Conservation (phyloP, 2,329 filamentous ascomycete species). For the Phialophora expanda region DNA sequence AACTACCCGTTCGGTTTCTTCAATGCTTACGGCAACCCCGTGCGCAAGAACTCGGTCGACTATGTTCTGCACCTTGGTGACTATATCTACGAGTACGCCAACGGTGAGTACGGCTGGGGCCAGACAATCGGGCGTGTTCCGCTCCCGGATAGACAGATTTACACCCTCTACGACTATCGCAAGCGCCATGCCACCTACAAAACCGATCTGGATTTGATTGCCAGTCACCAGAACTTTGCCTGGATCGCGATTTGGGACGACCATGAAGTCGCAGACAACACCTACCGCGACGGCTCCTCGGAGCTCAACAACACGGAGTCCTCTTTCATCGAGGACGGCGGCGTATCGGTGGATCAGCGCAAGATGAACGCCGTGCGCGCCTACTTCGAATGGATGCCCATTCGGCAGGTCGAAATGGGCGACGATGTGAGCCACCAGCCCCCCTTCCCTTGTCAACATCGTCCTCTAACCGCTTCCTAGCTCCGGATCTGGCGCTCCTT, state of each 20-base stretch:
- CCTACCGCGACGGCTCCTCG: constrained; percentile 66
- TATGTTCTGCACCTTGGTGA: constrained; percentile 65
- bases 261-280: constrained; percentile 69
- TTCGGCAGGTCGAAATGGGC: constrained; percentile 67
- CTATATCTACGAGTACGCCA: constrained; percentile 65
- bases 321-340: constrained; percentile 63
- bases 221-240: constrained; percentile 61
- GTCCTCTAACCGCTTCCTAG: constrained; percentile 7
- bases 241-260: constrained; percentile 72
- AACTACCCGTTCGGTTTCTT: constrained; percentile 62
- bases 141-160: constrained; percentile 58
- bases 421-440: constrained; percentile 55
- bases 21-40: constrained; percentile 53
- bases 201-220: constrained; percentile 65
- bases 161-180: constrained; percentile 59
- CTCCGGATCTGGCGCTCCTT: constrained; percentile 72
- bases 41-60: constrained; percentile 64
- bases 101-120: constrained; percentile 59
- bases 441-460: constrained; percentile 34
- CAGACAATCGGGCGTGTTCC: constrained; percentile 59
- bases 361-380: constrained; percentile 76
- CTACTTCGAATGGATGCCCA: constrained; percentile 41
- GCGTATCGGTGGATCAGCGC: constrained; percentile 71
- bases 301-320: constrained; percentile 69
- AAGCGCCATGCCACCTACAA: constrained; percentile 62